A percentile compares a stretch with the other conserved stretches of the same genome.
Conservation (phyloP, 441 rosid genomes). For the Syzygium syzygioides region DNA sequence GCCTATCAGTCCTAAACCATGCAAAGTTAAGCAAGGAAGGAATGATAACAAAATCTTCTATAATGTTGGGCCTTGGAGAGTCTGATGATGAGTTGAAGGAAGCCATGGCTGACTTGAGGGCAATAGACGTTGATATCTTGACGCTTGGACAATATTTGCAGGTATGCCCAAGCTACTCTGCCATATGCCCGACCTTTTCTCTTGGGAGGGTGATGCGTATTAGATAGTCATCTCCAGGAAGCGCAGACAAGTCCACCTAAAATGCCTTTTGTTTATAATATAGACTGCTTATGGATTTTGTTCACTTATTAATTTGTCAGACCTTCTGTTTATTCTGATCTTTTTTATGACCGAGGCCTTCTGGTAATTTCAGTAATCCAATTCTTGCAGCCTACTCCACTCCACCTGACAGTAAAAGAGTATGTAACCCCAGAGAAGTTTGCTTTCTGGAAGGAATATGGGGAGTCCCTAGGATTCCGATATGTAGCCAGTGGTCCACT, state of each 20-base stretch:
- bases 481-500: constrained; percentile 95
- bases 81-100: constrained; percentile 81
- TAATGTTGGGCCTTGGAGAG: constrained; percentile 99
- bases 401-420: constrained; percentile 94
- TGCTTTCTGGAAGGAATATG: constrained; percentile 87
- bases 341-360: not conserved
- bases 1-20: constrained; percentile 79
- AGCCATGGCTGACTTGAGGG: constrained; percentile 87
- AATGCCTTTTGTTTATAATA: not conserved
- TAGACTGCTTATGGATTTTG: not conserved
- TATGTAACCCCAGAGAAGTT: constrained; percentile 91
- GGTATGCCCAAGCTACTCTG: constrained; percentile 30
- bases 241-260: not conserved
- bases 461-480: constrained; percentile 91
- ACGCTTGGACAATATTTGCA: constrained; percentile 97
- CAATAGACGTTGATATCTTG: constrained; percentile 83
- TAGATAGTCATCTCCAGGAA: not conserved
- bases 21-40: constrained; percentile 78
- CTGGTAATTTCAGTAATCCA: not conserved
- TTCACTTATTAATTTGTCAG: not conserved
- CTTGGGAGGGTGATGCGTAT: not conserved
- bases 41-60: constrained; percentile 86
- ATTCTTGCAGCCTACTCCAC: constrained; percentile 80
- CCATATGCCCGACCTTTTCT: not conserved
- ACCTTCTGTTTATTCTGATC: not conserved